Percentiles rank a stretch among this genome's conserved stretches.
Conservation (phyloP, 352 stramenopile species). For the Phytophthora hibernalis region DNA sequence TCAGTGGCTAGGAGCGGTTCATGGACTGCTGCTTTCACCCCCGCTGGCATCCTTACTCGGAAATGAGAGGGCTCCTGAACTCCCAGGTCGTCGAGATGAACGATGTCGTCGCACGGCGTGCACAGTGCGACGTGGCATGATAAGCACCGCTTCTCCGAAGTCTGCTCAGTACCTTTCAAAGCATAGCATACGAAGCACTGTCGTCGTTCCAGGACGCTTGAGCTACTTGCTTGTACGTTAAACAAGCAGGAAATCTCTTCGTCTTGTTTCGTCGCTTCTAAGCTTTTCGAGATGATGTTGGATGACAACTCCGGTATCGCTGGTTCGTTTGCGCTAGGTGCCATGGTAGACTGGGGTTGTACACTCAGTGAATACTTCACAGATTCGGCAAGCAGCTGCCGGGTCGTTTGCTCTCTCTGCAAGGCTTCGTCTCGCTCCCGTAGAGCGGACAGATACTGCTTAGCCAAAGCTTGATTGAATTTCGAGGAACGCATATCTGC, state of each 20-base stretch:
- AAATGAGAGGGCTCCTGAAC: slow-evolving; percentile 58
- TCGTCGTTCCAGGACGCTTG: background rate
- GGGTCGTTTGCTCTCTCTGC: slow-evolving; percentile 37
- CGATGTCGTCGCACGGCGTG: slow-evolving; percentile 45
- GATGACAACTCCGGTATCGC: background rate
- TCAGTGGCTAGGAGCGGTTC: background rate
- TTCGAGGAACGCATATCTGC: slow-evolving; percentile 16
- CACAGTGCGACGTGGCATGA: slow-evolving; percentile 58
- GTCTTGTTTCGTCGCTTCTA: background rate
- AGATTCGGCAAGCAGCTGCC: slow-evolving; percentile 39
- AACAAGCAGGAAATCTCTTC: background rate
- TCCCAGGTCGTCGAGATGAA: slow-evolving; percentile 74
- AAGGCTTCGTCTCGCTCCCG: slow-evolving; percentile 54
- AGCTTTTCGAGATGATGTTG: background rate
- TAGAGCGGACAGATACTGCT: slow-evolving; percentile 51
- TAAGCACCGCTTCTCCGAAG: slow-evolving; percentile 49
- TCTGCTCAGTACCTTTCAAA: slow-evolving; percentile 14
- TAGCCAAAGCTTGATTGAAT: slow-evolving; percentile 48
- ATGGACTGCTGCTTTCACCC: background rate
- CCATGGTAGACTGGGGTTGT: background rate
- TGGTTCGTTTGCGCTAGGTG: background rate
- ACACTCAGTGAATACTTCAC: slow-evolving; percentile 3
- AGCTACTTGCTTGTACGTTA: background rate
- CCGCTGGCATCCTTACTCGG: slow-evolving; percentile 40
- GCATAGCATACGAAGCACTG: slow-evolving; percentile 48